Base-by-base conservation (phyloP, 371 early-diverging fungal genomes). In the Entomophthora muscae region DNA sequence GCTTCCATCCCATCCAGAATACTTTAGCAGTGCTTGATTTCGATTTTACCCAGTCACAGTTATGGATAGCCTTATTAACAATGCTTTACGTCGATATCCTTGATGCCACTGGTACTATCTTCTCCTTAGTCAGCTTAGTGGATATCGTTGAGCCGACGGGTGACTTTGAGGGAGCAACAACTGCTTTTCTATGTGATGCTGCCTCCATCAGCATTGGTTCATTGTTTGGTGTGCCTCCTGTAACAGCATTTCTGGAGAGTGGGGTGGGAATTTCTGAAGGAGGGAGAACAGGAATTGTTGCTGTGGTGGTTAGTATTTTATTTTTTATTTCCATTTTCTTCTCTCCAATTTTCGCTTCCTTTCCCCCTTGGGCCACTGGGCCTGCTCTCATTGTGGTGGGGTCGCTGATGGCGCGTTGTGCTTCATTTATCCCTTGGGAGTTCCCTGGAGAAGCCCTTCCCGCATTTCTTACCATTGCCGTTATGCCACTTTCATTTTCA, bases 361-460 rank as follows among this genome's bases (percentile, higher is more conserved):
- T 88, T 75, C 89, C 88, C 31, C 85, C 86, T 1, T 87, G 88
- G 86, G 85, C 87, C 2, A 86, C 88, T 0, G 87, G 88, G 10
- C 86, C 86, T 1, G 89, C 87, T 0, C 71, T 89, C 60, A 79
- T 89, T 53, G 68, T 83, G 12, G 83, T 89, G n/a, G 89, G 89
- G 10, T 80, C 78, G 24, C 78, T 89, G 84, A 89, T 89, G 90
- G 69, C 76, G 63, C 76, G 80, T 33, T 76, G 77, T 62, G 76
- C 86, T 3, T 75, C 78, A 3, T 73, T 80, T 55, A 81, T 89
- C 69, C 87, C 87, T 69, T 87, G 85, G 86, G 76, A 81, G 51
- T 84, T 86, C 69, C 72, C 82, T 42, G 84, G 85, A 7, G 85
- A 89, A 67, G 80, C 81, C 22, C 77, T 89, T 42, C 88, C 88